Evolutionary conservation across 257 asterid species (phyloP).

Genomic region (Henckelia pumila): DNA sequence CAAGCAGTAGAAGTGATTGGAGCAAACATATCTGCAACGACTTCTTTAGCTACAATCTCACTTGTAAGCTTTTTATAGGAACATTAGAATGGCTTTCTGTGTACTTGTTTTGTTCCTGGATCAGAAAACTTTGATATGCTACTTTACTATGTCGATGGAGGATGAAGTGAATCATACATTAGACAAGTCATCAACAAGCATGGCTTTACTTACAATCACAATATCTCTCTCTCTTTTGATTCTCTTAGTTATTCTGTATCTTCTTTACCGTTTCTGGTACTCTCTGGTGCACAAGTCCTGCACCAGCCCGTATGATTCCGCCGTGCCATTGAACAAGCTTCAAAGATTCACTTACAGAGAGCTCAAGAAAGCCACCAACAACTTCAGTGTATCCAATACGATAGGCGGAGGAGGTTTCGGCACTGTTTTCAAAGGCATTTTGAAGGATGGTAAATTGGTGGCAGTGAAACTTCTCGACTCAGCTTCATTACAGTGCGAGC

Average conservation of each 20-base stretch:
- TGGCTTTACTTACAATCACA: conserved; percentile 46
- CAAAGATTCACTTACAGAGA: conserved; percentile 72
- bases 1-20: too few species aligned
- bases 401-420: conserved; percentile 98
- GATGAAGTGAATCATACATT: too few species aligned
- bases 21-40: too few species aligned
- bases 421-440: conserved; percentile 69
- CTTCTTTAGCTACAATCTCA: too few species aligned
- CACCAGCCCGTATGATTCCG: conserved; percentile 76
- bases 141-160: too few species aligned
- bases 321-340: conserved; percentile 57
- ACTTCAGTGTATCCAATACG: conserved; percentile 54
- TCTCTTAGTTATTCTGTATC: conserved; percentile 62
- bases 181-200: too few species aligned
- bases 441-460: conserved; percentile 71
- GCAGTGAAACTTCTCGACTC: conserved; percentile 80
- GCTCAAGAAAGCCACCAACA: conserved; percentile 68
- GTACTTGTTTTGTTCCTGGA: too few species aligned
- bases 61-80: too few species aligned
- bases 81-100: too few species aligned
- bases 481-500: conserved; percentile 61
- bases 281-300: conserved; percentile 63
- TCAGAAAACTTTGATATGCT: too few species aligned
- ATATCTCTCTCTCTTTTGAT: conserved; percentile 52
- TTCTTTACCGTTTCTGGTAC: conserved; percentile 66